Evolutionary conservation across 176 grass and related monocot genomes (phyloP), one percentile per base, ranked within the genome.

Genomic region (Carex parvula): DNA sequence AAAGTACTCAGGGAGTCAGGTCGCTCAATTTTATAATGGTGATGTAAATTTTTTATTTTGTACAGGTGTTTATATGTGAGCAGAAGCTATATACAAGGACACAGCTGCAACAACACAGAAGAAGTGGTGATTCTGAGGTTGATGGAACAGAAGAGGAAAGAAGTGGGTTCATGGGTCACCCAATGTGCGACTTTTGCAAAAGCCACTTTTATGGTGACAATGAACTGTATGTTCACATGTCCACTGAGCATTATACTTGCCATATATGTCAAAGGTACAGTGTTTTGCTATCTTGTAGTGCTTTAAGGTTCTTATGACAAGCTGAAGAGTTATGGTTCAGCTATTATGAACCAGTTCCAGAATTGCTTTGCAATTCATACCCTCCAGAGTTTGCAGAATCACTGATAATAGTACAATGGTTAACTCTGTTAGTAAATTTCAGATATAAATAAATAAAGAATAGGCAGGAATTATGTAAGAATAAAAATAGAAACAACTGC

Each of bases 111-210:
- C 93, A 95, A 56, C 96, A 95, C 86, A 89, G 85, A 79, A 93
- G 88, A 79, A 89, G 89, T 54, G 93, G 93, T 60, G 96, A 99
- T 78, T 92, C 93, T 64, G 96, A 99, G 78, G 96, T 99, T 30
- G 96, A 99, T 93, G 96, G 96, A 48, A 93, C 86, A 81, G 91
- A 99, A 78, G 89, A 90, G 84, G 96, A 98, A 81, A 93, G 91
- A 52, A 88, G 88, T 79, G 96, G 96, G 64, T 99, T 99, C 86
- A 21, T 76, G 42, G 96, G 96, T 63, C 96, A 99, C 70, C 96
- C 96, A 3, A 59, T 81, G 83, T 99, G 93, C 20, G 87, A 95
- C 58, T 99, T 87, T 37, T 99, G 96, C 83, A 93, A 84, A 83
- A 82, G 57, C 13, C 74, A 91, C 29, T 92, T 99, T 87, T 99